Evolutionary conservation across 306 rosid genomes (phyloP), one percentile per base, ranked within the genome.

Genomic region (Quercus wislizeni): DNA sequence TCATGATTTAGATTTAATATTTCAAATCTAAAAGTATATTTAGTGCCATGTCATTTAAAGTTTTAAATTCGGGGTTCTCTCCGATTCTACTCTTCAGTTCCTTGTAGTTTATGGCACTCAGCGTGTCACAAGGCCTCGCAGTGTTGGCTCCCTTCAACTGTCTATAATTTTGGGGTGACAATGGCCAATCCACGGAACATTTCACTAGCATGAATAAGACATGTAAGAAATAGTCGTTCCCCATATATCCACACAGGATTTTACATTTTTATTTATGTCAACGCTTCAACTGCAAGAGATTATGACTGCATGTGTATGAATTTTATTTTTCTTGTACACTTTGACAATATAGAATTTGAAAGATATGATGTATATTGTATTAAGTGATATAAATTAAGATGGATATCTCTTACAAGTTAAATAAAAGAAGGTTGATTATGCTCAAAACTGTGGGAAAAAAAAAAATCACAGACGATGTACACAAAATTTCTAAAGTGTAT

Each of bases 361-460:
- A 33, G 19, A 19, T 19, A 35, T 10, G 51, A 68, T 4, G 51
- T 33, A 18, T 1, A 23, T 10, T 68, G 52, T 68, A 6, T 68
- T 9, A 25, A 25, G 62, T 6, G 69, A 19, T 51, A 61, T 14
- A n/a, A 54, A 28, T 82, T 77, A 15, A 54, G 41, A 43, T 58
- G 49, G 52, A 19, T 76, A 65, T 72, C 83, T 72, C 83, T 57
- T 72, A 25, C 59, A 52, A 51, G 14, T 83, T 75, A 58, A 83
- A 83, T 17, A 73, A 78, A 83, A 86, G 71, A 75, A 78, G 78
- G 81, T 71, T 77, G 28, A 54, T 27, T 46, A 23, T 75, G 61
- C 82, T 75, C 63, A 67, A 77, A 61, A 54, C 62, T 71, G 67
- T 74, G 76, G 81, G 56, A 67, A 62, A 74, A 68, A 75, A 69